Conservation (phyloP, 495 filamentous ascomycete species). For the Annulohypoxylon nitens region DNA sequence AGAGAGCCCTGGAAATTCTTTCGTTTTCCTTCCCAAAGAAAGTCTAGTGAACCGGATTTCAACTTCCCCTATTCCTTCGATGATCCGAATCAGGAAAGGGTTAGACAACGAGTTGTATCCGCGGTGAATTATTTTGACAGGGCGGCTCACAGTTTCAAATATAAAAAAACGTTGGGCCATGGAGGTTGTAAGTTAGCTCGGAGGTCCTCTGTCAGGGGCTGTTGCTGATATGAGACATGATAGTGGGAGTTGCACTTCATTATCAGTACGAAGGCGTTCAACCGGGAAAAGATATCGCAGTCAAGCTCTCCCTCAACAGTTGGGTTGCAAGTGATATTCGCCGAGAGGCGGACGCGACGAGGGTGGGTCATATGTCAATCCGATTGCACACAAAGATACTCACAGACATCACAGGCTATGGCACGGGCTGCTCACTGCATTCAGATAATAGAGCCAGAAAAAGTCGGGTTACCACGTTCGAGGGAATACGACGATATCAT, state of each 20-base stretch:
- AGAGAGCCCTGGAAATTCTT: not conserved
- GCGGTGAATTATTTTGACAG: not conserved
- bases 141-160: not conserved
- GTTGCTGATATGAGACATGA: conserved; percentile 9
- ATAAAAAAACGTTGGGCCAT: conserved; percentile 22
- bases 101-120: not conserved
- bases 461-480: not conserved
- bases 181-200: conserved; percentile 31
- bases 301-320: conserved; percentile 13
- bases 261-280: not conserved
- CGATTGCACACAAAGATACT: not conserved
- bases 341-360: conserved; percentile 6
- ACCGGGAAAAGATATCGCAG: conserved; percentile 4
- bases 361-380: not conserved
- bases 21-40: not conserved
- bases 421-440: conserved; percentile 21
- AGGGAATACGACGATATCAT: not conserved
- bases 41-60: not conserved
- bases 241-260: conserved; percentile 37
- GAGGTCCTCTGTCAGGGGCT: not conserved
- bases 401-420: conserved; percentile 19
- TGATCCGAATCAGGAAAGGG: not conserved
- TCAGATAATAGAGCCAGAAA: conserved; percentile 15
- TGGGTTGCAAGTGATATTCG: conserved; percentile 18
- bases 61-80: not conserved